Evolutionary conservation across 768 basidiomycete species (phyloP).

Genomic region (Boletus vermiculosoides): DNA sequence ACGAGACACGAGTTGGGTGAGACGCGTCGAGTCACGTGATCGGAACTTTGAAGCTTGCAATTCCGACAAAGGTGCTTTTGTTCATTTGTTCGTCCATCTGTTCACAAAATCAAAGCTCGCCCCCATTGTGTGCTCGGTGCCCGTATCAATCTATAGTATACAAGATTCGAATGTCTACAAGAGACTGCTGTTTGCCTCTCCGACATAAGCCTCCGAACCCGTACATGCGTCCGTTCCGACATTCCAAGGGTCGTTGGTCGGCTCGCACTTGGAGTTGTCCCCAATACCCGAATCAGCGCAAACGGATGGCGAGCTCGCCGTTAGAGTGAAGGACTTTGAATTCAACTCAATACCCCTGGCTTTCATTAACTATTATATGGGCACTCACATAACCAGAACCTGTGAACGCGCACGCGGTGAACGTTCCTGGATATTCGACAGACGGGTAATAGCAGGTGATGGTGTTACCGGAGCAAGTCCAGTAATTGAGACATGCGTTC

Average conservation of each 20-base stretch:
- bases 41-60: no score
- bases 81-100: not conserved
- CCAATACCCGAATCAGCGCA: not conserved
- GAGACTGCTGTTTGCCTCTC: slow-evolving; percentile 1
- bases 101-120: not conserved
- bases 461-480: slow-evolving; percentile 6
- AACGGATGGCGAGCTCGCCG: slow-evolving; percentile 1
- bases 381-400: not conserved
- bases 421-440: slow-evolving; percentile 10
- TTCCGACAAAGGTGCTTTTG: no score
- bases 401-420: slow-evolving; percentile 6
- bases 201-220: slow-evolving; percentile 6
- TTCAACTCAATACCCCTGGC: not conserved
- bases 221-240: not conserved
- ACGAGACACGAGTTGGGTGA: not conserved
- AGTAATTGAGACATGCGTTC: slow-evolving; percentile 7
- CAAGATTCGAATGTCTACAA: not conserved
- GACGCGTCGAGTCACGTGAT: slow-evolving; percentile 19
- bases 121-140: not conserved
- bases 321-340: slow-evolving; percentile 1
- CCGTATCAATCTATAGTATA: not conserved
- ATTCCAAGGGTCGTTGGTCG: slow-evolving; percentile 9
- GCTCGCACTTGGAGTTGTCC: slow-evolving; percentile 1
- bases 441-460: slow-evolving; percentile 14
- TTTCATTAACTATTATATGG: not conserved